Evolutionary conservation across 2,329 filamentous ascomycete genomes (phyloP).

Genomic region (Apiospora sp.): DNA sequence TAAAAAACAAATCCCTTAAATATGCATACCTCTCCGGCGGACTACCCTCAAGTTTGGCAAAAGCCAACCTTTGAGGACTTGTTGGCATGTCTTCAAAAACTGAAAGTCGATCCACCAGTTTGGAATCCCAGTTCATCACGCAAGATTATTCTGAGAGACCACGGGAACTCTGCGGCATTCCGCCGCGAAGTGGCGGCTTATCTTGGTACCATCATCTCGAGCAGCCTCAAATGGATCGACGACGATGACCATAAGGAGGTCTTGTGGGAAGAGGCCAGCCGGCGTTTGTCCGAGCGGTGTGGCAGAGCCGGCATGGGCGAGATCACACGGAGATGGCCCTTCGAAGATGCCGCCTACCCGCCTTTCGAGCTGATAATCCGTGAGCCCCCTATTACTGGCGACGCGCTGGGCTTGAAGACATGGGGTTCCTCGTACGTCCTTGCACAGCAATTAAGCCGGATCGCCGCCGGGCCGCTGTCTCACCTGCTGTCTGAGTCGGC

Average conservation of each 20-base stretch:
- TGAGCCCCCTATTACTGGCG: slow-evolving; percentile 87
- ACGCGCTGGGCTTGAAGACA: slow-evolving; percentile 91
- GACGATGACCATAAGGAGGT: slow-evolving; percentile 71
- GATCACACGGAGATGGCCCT: slow-evolving; percentile 63
- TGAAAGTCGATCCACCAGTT: slow-evolving; percentile 72
- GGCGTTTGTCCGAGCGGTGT: slow-evolving; percentile 83
- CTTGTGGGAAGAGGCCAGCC: slow-evolving; percentile 82
- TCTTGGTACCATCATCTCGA: slow-evolving; percentile 73
- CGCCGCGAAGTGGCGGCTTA: slow-evolving; percentile 68
- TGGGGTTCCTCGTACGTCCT: slow-evolving; percentile 93
- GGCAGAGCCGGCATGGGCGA: slow-evolving; percentile 75
- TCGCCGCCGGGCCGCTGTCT: slow-evolving; percentile 54
- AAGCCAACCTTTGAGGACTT: slow-evolving; percentile 73
- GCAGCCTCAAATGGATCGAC: slow-evolving; percentile 71
- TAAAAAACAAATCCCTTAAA: background rate
- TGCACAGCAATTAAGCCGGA: slow-evolving; percentile 70
- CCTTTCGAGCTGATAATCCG: slow-evolving; percentile 74
- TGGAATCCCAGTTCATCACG: slow-evolving; percentile 64
- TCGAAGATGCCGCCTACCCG: slow-evolving; percentile 46
- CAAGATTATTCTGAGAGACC: slow-evolving; percentile 51
- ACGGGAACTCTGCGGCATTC: slow-evolving; percentile 51
- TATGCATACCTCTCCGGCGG: slow-evolving; percentile 52
- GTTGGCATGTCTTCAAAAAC: slow-evolving; percentile 68
- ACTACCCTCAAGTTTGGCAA: slow-evolving; percentile 85
- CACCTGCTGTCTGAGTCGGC: slow-evolving; percentile 50